Base-by-base conservation (phyloP, 2,329 filamentous ascomycete species). In the Fusarium sororula region DNA sequence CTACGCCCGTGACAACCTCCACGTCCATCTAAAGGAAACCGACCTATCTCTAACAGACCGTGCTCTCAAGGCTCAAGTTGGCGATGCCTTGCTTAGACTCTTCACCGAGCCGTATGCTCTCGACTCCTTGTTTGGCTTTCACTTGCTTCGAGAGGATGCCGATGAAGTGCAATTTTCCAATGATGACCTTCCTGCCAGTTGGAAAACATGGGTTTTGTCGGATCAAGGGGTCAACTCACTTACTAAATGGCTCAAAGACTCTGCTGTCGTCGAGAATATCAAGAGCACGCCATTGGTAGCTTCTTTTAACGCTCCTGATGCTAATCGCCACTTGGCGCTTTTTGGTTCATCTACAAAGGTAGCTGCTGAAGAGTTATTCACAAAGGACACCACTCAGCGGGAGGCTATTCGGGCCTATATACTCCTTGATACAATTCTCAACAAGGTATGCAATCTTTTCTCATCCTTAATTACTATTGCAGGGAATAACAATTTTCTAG, bases 401-500 rank as follows among this genome's bases (percentile, higher is more conserved):
- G 56, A 30, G 1, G 15, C 24, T 4, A 7, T 62, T 26, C 38
- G 30, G 8, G 58, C 58, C 6, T 62, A 44, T 15, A 20, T 56
- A 4, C 26, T 62, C 1, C 38, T 62, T 1, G 41, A 41, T 22
- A 28, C 38, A 18, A n/a, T 62, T 14, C 18, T 62, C 15, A 56
- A 18, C 15, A 56, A 56, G 58, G 58, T 62, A 22, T 37, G 24
- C 12, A 5, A 10, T 6, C 6, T 3, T n/a, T 18, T 17, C 24
- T 22, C 0, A 5, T 26, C 5, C 18, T 7, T 18, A 7, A 3
- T 9, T 35, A 11, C 3, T 2, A 9, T 18, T 20, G 7, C 7
- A 10, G 4, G 3, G 1, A 30, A 8, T 39, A 24, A 37, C 28
- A 12, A 0, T 0, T 3, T 44, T 4, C 3, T 3, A 62, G 58